A percentile compares a stretch with the other conserved stretches of the same genome.
These are phyloP conservation scores for Otatea glauca DNA, from an alignment of 176 grass and related monocot species.

Conservation along the genomic window DNA sequence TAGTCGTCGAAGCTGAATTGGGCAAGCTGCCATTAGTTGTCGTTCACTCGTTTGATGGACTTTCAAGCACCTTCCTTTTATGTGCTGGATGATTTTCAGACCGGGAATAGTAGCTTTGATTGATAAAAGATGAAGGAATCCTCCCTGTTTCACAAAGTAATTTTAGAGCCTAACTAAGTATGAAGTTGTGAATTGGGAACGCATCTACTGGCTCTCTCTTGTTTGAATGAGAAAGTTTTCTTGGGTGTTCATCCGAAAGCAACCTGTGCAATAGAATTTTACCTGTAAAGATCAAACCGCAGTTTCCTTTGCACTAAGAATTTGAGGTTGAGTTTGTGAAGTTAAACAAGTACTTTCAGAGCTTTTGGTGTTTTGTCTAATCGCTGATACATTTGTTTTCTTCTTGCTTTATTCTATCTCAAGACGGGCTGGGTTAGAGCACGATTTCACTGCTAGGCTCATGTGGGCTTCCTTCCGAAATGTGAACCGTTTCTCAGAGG, in stretches of 20 bases:
- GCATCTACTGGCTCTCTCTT: too few species aligned
- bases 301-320: background rate
- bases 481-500: too few species aligned
- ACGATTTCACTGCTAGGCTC: too few species aligned
- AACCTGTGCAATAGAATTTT: background rate
- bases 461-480: too few species aligned
- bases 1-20: background rate
- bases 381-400: too few species aligned
- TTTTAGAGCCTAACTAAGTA: too few species aligned
- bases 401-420: too few species aligned
- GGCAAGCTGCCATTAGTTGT: background rate
- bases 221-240: background rate
- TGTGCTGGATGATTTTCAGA: background rate
- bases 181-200: too few species aligned
- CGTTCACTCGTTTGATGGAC: constrained; percentile 16
- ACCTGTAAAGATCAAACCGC: background rate
- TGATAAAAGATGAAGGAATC: background rate
- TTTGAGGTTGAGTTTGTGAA: background rate
- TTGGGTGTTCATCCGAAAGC: background rate
- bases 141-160: background rate
- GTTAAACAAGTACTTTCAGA: background rate
- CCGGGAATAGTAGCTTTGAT: background rate
- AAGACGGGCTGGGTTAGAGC: too few species aligned
- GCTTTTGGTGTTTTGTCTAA: too few species aligned
- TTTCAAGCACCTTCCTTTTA: background rate